Evolutionary conservation across 805 yeast species (phyloP), one percentile per base, ranked within the genome.

Genomic region (Kodamaea kaohsiungensis): DNA sequence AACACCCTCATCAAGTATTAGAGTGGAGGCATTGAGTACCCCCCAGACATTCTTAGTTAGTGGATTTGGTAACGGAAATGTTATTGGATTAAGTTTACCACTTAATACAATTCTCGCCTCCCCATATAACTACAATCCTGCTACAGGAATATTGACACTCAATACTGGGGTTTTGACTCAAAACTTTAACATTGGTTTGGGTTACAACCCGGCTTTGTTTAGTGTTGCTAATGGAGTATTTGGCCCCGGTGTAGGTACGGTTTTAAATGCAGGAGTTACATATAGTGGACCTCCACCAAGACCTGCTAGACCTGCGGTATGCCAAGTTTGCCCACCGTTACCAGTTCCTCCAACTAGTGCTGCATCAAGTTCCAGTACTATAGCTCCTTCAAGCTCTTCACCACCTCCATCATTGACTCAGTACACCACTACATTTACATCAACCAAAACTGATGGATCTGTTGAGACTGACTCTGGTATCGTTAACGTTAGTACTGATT

Each of bases 11-110:
- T 53, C 61, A 2, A n/a, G 49, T n/a, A 37, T 59, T 12, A 19
- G 53, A 19, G 63, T 56, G n/a, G 56, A 60, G 37, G 63, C 67
- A 39, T 58, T 60, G 49, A 57, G 57, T 46, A 46, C 51, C n/a
- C 30, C 55, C 6, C 65, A 63, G 53, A 58, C 64, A 30, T 60
- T 57, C 56, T 60, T 58, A 1, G 68, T 67, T 49, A 61, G 62
- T 22, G 70, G 70, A 16, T 68, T 59, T 56, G 72, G 72, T 52
- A 58, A 59, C 49, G 68, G 68, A n/a, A 67, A 67, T 53, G 52
- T 56, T 16, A 64, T 67, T 56, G 71, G 69, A 19, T 51, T 65
- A 46, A 58, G 59, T 58, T 27, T 51, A 7, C 46, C 58, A 7
- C 58, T 57, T 15, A 53, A 52, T 37, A 12, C 42, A 17, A n/a